Base-by-base conservation (phyloP, 192 early-diverging fungal species). In the Rhizophagus clarus region DNA sequence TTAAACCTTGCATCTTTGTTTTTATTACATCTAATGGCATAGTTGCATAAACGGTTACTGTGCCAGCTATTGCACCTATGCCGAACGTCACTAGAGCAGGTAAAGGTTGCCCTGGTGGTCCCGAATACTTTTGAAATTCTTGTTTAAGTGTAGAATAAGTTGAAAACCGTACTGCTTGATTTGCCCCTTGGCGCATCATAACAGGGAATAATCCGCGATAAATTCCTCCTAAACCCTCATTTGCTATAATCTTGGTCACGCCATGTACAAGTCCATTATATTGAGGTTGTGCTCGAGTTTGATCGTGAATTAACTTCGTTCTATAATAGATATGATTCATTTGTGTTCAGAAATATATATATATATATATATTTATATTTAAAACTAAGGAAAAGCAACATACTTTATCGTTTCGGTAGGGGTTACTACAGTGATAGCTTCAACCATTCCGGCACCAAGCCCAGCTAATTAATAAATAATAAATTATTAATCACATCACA, bases 21-120 rank as follows among this genome's bases (percentile, higher is more conserved):
- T 99, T 99, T 76, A 97, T 89, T n/a, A 97, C 96, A 85, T 99
- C 97, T 24, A 99, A 82, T 14, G 97, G 97, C 97, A 98, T 98
- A 2, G 98, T 99, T 0, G 93, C 86, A 81, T 97, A 99, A 0
- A 98, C 97, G 1, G 96, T 99, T 28, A 99, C 89, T 70, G 92
- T 94, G 15, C 96, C 98, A 0, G 96, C 96, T 72, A 92, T 84
- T 70, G 94, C 93, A 31, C 97, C 97, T 69, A 93, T 91, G 11
- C 79, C 86, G 85, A 94, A 93, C 24, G 92, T 89, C 64, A 91
- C 86, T 2, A 81, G 66, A 60, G 90, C 86, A 20, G 91, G 90
- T 40, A 93, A 69, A 34, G 87, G 82, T 34, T 82, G 74, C 14
- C 81, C 85, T 60, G 82, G 66, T 14, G 32, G 66, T 32, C 42